Base-by-base conservation (phyloP, 2,329 filamentous ascomycete genomes). In the Ophiognomonia clavigignenti-juglandacearum region DNA sequence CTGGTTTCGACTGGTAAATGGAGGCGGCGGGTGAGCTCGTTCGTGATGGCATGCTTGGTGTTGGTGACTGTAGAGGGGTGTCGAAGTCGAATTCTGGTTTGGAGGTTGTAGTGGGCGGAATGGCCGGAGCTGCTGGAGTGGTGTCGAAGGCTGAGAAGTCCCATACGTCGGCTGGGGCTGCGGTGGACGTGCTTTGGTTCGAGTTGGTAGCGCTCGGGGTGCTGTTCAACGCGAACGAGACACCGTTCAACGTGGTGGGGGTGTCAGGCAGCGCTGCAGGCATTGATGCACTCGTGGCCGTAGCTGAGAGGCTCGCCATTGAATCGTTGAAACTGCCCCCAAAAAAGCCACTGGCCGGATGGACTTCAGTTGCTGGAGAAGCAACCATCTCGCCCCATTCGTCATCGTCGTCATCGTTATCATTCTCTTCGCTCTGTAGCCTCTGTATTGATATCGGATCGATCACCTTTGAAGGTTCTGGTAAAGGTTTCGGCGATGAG, bases 371-470 rank as follows among this genome's bases (percentile, higher is more conserved):
- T 23, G 51, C 43, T 44, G 67, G 69, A 4, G 71, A 72, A 7
- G 65, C 66, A 1, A 82, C 66, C 78, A 82, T 82, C 51, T 82
- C 78, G 2, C 78, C 78, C 78, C 78, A 82, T 31, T 81, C 77
- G 37, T 79, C 76, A 2, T 78, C 75, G 5, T 77, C 72, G 1
- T 71, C 65, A 6, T 66, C 64, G 0, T 60, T 59, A 1, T 56
- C 54, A 26, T 55, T 46, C 2, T 51, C 40, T 2, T 34, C 4
- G n/a, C n/a, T 10, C 24, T 29, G 19, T n/a, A n/a, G n/a, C n/a
- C n/a, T n/a, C n/a, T n/a, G n/a, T n/a, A n/a, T n/a, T n/a, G n/a
- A n/a, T 22, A 23, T 14, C 6, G 20, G 7, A 8, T 43, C 13
- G 11, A 2, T 40, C 23, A 26, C 10, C 2, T 16, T 24, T 35